Base-by-base conservation (phyloP, 2,329 filamentous ascomycete genomes). In the Lecanoromycetidae sp. region DNA sequence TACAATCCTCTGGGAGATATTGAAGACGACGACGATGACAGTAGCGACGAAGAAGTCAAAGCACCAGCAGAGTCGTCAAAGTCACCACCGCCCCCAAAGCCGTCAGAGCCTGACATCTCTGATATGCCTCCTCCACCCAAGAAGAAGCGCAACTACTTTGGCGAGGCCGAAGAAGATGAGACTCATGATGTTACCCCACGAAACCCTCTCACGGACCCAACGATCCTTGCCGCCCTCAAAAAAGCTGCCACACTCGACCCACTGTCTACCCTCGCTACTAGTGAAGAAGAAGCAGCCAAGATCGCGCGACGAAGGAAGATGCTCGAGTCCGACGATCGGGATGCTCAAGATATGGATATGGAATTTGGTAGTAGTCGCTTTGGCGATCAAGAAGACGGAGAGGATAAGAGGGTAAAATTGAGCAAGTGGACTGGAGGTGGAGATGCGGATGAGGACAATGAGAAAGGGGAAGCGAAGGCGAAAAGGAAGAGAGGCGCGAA, bases 301-400 rank as follows among this genome's bases (percentile, higher is more conserved):
- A 76, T 82, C 52, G 79, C 80, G 41, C 80, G 82, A 6, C 77
- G 81, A 43, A 82, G 79, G 62, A 82, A 77, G 54, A 83, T 95
- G 69, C 70, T 95, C 5, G 71, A 80, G 56, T 74, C 74, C 50
- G 77, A 80, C 46, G 82, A 84, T 55, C 77, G 88, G 39, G 90
- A 96, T 61, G 79, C 87, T 39, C 80, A 90, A 48, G 90, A 98
- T 65, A 75, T 98, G 66, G 91, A 98, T 59, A 77, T 96, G 71
- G 90, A 88, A 51, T 96, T 98, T 59, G 91, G 91, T 27, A 85
- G 80, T 17, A 91, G 83, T 59, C 76, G 90, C 23, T 82, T 86
- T 58, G 87, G 85, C 45, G 91, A 95, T 58, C 87, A 88, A 41
- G 88, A 88, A 50, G 88, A 94, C 54, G 76, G 82, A 54, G 84